A percentile compares a stretch with the other conserved stretches of the same genome.
Evolutionary conservation across 176 grass and related monocot species (phyloP).

Genomic region (Carex pumila): DNA sequence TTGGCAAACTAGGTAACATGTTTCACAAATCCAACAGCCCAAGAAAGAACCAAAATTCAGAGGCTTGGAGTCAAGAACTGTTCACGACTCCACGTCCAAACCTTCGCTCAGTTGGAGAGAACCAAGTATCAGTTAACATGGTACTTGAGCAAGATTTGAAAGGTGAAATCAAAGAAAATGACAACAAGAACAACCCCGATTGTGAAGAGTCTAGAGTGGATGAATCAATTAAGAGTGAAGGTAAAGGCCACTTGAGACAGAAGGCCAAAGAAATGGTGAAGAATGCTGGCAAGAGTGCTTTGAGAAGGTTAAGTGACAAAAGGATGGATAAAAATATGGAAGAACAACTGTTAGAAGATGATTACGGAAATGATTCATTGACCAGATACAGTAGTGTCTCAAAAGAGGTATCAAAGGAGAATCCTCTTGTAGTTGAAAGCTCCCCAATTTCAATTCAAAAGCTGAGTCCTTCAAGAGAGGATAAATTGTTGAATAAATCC

Average conservation of each 20-base stretch:
- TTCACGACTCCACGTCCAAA: conserved; percentile 27
- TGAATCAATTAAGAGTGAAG: conserved; percentile 20
- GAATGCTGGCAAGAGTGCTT: conserved; percentile 43
- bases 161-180: conserved; percentile 2
- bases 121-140: conserved; percentile 41
- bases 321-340: conserved; percentile 35
- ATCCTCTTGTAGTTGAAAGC: conserved; percentile 9
- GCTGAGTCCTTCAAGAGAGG: not conserved
- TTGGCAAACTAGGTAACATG: conserved; percentile 51
- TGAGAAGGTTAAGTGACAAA: conserved; percentile 53
- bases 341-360: conserved; percentile 21
- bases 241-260: conserved; percentile 36
- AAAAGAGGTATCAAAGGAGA: conserved; percentile 7
- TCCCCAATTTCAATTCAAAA: conserved; percentile 11
- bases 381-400: not conserved
- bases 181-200: not conserved
- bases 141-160: conserved; percentile 34
- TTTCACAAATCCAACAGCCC: conserved; percentile 29
- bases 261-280: conserved; percentile 57
- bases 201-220: conserved; percentile 12
- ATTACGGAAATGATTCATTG: conserved; percentile 15
- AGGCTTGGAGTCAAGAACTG: conserved; percentile 25
- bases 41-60: conserved; percentile 25
- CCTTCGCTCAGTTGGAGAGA: conserved; percentile 44
- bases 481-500: conserved; percentile 7